Evolutionary conservation across 1,284 basidiomycete genomes (phyloP).

Genomic region (Tranzscheliella williamsii): DNA sequence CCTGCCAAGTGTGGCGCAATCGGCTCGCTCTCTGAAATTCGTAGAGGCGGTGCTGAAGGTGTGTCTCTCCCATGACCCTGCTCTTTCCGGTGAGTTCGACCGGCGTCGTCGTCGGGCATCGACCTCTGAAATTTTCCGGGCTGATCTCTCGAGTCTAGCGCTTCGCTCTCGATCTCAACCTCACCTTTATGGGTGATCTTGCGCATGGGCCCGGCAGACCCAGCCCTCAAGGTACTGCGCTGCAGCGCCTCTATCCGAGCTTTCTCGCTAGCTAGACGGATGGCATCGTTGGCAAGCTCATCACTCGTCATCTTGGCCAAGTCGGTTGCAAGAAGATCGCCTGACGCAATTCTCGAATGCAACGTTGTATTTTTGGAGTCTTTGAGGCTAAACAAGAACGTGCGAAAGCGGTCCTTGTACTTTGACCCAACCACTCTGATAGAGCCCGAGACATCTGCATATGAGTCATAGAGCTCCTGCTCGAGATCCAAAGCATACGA

Average conservation of each 20-base stretch:
- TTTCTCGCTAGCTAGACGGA: conserved; percentile 52
- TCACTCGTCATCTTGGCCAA: conserved; percentile 52
- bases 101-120: not conserved
- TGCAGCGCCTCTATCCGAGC: conserved; percentile 51
- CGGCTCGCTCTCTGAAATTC: conserved; percentile 25
- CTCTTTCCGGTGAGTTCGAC: too few relatives aligned
- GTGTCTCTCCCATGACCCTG: too few relatives aligned
- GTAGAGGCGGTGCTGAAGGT: not conserved
- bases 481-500: conserved; percentile 36
- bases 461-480: conserved; percentile 33
- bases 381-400: conserved; percentile 58
- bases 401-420: conserved; percentile 58
- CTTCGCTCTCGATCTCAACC: conserved; percentile 56
- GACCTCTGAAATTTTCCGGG: conserved; percentile 7
- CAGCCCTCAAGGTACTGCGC: conserved; percentile 46
- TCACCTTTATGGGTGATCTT: conserved; percentile 62
- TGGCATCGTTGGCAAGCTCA: conserved; percentile 57
- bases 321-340: conserved; percentile 37
- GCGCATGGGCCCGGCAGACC: conserved; percentile 44
- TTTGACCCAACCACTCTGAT: conserved; percentile 12
- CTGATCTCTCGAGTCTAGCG: conserved; percentile 12
- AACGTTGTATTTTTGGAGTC: conserved; percentile 54
- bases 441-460: conserved; percentile 27
- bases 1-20: not conserved
- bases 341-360: conserved; percentile 50